Base-by-base conservation (phyloP, 129 eudicot species). In the Saposhnikovia divaricata region DNA sequence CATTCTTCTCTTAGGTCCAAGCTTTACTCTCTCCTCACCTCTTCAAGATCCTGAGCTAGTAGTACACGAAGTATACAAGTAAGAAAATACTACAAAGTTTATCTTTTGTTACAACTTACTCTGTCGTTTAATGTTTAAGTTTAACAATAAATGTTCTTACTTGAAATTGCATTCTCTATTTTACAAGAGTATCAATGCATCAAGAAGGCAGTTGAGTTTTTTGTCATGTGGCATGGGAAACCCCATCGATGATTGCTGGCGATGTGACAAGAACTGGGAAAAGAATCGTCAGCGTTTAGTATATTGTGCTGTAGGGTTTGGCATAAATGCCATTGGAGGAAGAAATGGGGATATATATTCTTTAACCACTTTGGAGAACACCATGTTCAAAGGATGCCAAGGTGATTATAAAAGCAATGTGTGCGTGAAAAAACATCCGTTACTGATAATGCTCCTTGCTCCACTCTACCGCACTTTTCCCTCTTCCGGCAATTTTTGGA, bases 351-450 rank as follows among this genome's bases (percentile, higher is more conserved):
- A 85, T 71, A 87, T 93, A 34, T 93, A 93, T 72, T 94, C 15
- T 92, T 92, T 74, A 92, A 92, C 85, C 97, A 92, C 79, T 92
- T 92, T 85, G 94, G 94, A 61, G 97, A 92, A 85, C 97, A 97
- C 28, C 93, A 89, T 75, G 92, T 89, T 3, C 97, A 92, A 69
- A 92, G 97, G 79, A 92, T 92, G 97, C 97, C 97, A 63, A 89
- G 94, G 94, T 89, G 86, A 82, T 57, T 21, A 19, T n/a, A 0
- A 19, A 18, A 19, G 61, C 2, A 19, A 53, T 53, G 25, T 63
- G 37, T 63, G 55, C 19, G n/a, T 10, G 39, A 19, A 42, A 6
- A 65, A 18, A 31, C 15, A 23, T 25, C n/a, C 8, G 6, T 19
- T 5, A 53, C 61, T 57, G 65, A 27, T n/a, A n/a, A n/a, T n/a